These are phyloP conservation scores for Candida jianshihensis DNA, from an alignment of 805 yeast species.

Conservation along the genomic window DNA sequence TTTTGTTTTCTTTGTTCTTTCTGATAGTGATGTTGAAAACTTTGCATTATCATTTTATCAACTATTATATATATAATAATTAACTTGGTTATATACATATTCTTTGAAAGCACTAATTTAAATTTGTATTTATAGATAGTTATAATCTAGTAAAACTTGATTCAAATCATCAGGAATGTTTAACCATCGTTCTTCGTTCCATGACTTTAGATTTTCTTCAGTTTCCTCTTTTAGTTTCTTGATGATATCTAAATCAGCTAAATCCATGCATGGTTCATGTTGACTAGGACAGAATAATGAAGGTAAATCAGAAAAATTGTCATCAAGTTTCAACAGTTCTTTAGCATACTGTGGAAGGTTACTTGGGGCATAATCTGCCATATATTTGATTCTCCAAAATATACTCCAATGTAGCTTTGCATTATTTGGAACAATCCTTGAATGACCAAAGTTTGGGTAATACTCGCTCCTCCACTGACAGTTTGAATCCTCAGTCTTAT, in stretches of 20 bases:
- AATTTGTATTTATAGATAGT: background rate
- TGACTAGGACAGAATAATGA: too few species aligned
- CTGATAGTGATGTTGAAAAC: background rate
- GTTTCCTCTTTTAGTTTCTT: constrained; percentile 10
- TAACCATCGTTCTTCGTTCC: constrained; percentile 26
- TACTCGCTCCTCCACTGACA: constrained; percentile 46
- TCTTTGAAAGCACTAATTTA: background rate
- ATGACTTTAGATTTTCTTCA: constrained; percentile 13
- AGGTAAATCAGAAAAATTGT: background rate
- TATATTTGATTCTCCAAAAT: constrained; percentile 44
- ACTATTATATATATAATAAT: background rate
- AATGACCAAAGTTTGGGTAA: constrained; percentile 51
- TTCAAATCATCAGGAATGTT: constrained; percentile 30
- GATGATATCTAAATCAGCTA: constrained; percentile 4
- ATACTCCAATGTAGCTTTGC: constrained; percentile 59
- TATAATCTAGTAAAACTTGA: constrained; percentile 3
- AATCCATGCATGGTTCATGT: constrained; percentile 1
- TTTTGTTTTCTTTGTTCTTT: background rate
- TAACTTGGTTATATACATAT: background rate
- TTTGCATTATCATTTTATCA: constrained; percentile 1
- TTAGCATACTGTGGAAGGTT: constrained; percentile 34
- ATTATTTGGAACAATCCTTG: constrained; percentile 40
- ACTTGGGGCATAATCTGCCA: constrained; percentile 37
- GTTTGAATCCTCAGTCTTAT: constrained; percentile 37
- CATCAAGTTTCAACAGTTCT: constrained; percentile 16